Evolutionary conservation across 495 filamentous ascomycete genomes (phyloP).

Genomic region (Ascodesmis nigricans): DNA sequence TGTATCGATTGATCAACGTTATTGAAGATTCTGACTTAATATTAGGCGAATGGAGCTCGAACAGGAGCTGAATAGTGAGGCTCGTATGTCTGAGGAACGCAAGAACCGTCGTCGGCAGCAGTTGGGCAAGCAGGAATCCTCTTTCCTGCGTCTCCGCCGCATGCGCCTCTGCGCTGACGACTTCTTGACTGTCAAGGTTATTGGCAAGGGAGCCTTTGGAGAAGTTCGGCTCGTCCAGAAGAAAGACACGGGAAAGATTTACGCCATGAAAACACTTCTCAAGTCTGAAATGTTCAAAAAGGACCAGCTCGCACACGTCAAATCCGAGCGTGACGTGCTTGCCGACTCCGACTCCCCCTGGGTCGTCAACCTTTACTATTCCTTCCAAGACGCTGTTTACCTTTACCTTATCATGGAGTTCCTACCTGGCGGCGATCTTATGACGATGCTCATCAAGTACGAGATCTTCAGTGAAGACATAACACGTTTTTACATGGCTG

Average conservation of each 20-base stretch:
- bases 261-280: constrained; percentile 91
- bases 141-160: constrained; percentile 80
- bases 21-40: constrained; percentile 1
- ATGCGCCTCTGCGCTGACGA: constrained; percentile 81
- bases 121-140: constrained; percentile 61
- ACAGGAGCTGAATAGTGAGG: constrained; percentile 43
- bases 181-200: constrained; percentile 88
- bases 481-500: constrained; percentile 97
- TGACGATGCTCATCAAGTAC: constrained; percentile 99
- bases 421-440: constrained; percentile 88
- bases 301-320: constrained; percentile 96
- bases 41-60: constrained; percentile 74
- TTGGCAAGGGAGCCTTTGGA: constrained; percentile 96
- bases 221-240: constrained; percentile 93
- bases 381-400: constrained; percentile 88
- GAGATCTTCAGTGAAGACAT: constrained; percentile 99
- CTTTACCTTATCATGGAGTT: constrained; percentile 99
- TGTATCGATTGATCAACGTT: constrained; percentile 24
- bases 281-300: constrained; percentile 99
- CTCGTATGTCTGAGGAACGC: constrained; percentile 42
- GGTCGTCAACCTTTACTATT: constrained; percentile 94
- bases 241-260: constrained; percentile 90
- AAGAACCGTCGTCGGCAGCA: constrained; percentile 58
- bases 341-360: constrained; percentile 97
- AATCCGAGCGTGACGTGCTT: constrained; percentile 89